phyloP scores from a whole-genome alignment of 2,329 filamentous ascomycete genomes.

The Calonectria hongkongensis region DNA sequence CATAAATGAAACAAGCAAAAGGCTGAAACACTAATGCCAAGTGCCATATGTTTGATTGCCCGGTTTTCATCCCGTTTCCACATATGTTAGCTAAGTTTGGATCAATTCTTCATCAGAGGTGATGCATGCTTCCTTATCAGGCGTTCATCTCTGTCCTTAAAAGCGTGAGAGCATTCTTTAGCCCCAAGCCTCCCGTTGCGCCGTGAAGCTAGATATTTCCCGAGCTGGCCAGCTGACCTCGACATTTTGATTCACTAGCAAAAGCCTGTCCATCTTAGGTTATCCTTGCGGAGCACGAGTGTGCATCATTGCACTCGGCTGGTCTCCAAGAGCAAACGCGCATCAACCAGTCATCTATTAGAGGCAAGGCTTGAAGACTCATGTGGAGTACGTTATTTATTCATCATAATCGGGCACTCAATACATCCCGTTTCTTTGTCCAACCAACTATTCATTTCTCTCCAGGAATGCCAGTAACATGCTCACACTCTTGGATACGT shows the following conservation, averaged over 20 bases:
- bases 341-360: background rate
- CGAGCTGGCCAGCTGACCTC: background rate
- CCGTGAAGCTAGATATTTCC: background rate
- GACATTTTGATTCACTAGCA: background rate
- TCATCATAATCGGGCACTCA: slow-evolving; percentile 37
- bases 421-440: background rate
- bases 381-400: slow-evolving; percentile 32
- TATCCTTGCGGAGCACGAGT: too few species aligned
- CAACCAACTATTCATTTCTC: slow-evolving; percentile 2
- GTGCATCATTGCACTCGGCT: background rate
- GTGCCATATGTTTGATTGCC: background rate
- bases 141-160: background rate
- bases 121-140: background rate
- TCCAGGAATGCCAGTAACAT: slow-evolving; percentile 2
- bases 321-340: background rate
- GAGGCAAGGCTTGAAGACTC: background rate
- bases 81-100: slow-evolving; percentile 8
- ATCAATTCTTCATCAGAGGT: too few species aligned
- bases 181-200: slow-evolving; percentile 5
- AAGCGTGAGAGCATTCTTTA: background rate
- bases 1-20: background rate
- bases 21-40: background rate
- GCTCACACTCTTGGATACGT: slow-evolving; percentile 16
- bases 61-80: background rate
- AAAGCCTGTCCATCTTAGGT: background rate